Percentiles rank a stretch among this genome's conserved stretches.
Conservation (phyloP, 306 rosid species). For the Glycyrrhiza uralensis region DNA sequence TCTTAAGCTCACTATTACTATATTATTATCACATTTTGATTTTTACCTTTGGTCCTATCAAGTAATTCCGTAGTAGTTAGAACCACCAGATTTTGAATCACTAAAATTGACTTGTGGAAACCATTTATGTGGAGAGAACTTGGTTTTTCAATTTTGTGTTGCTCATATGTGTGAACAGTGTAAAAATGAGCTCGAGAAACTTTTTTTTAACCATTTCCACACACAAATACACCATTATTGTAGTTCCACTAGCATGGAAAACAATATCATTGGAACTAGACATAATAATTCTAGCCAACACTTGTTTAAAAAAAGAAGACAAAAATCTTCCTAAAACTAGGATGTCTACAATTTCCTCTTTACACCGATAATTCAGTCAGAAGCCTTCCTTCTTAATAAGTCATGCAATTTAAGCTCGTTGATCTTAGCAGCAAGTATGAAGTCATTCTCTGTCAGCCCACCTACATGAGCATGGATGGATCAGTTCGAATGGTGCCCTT, state of each 20-base stretch:
- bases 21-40: background rate
- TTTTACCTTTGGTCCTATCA: background rate
- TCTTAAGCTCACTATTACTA: background rate
- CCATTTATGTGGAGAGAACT: background rate
- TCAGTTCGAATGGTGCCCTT: slow-evolving; percentile 1
- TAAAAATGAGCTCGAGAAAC: no score
- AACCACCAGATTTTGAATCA: background rate
- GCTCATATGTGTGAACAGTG: background rate
- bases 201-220: background rate
- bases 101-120: background rate
- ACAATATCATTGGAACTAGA: background rate
- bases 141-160: background rate
- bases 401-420: slow-evolving; percentile 45
- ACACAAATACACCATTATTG: background rate
- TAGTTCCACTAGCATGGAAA: background rate
- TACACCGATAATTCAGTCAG: slow-evolving; percentile 18
- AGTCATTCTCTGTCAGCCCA: slow-evolving; percentile 88
- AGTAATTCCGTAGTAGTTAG: background rate
- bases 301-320: background rate
- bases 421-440: slow-evolving; percentile 90
- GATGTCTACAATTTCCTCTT: background rate
- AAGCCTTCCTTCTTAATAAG: slow-evolving; percentile 51
- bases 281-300: background rate
- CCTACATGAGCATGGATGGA: slow-evolving; percentile 45
- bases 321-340: background rate